Evolutionary conservation across 2,329 filamentous ascomycete species (phyloP).

Genomic region (Fusarium palustre): DNA sequence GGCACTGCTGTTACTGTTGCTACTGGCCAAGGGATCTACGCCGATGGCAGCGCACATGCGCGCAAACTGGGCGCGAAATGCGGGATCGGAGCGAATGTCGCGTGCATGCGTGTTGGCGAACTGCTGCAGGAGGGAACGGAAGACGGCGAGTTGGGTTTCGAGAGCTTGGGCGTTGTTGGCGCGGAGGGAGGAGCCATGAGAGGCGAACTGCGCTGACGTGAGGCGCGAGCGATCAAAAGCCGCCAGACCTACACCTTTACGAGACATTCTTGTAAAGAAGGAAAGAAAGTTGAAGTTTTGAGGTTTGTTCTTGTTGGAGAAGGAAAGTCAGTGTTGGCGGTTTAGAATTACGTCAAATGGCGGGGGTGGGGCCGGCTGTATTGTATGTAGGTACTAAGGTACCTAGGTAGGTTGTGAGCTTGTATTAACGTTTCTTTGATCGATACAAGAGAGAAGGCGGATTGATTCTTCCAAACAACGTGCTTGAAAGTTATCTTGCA

Average conservation of each 20-base stretch:
- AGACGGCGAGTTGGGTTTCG: constrained; percentile 93
- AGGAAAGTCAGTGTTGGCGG: not conserved
- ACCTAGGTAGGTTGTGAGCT: not conserved
- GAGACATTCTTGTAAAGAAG: constrained; percentile 63
- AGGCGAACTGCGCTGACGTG: constrained; percentile 88
- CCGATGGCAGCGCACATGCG: constrained; percentile 98
- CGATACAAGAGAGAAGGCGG: not conserved
- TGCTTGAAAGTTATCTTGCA: not conserved
- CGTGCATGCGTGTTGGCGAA: constrained; percentile 95
- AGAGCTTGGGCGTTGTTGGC: constrained; percentile 86
- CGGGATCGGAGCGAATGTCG: constrained; percentile 94
- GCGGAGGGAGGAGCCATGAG: constrained; percentile 88
- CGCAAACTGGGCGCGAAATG: constrained; percentile 95
- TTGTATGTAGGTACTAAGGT: no score
- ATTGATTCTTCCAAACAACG: not conserved
- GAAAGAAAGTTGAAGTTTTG: not conserved
- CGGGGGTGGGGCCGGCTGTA: constrained; percentile 23
- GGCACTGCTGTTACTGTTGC: constrained; percentile 54
- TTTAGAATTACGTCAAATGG: constrained; percentile 40
- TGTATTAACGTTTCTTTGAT: not conserved
- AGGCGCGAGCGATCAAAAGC: constrained; percentile 89
- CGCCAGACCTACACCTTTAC: constrained; percentile 88
- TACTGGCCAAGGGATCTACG: constrained; percentile 85
- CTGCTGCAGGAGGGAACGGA: constrained; percentile 93
- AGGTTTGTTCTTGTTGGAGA: not conserved